Evolutionary conservation across 495 filamentous ascomycete species (phyloP).

Genomic region (Sphaerosporella brunnea): DNA sequence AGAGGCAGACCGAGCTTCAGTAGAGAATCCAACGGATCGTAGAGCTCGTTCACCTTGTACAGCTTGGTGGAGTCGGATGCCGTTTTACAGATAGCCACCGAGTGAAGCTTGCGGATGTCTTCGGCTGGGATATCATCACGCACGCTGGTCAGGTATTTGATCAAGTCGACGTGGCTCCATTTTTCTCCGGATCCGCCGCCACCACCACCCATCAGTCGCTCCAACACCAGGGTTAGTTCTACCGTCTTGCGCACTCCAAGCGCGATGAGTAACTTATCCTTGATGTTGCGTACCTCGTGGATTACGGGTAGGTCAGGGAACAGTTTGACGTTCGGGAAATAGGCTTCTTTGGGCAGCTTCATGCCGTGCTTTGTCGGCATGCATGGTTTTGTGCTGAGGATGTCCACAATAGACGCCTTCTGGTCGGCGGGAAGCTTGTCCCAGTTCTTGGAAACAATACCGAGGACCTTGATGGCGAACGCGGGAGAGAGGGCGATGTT

Average conservation of each 20-base stretch:
- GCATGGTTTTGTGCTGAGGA: slow-evolving; percentile 48
- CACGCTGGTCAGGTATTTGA: slow-evolving; percentile 82
- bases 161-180: slow-evolving; percentile 87
- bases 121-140: slow-evolving; percentile 70
- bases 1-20: slow-evolving; percentile 52
- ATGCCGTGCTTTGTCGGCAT: slow-evolving; percentile 88
- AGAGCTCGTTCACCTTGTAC: slow-evolving; percentile 70
- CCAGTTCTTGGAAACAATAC: slow-evolving; percentile 73
- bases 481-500: slow-evolving; percentile 51
- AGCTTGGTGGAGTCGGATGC: slow-evolving; percentile 40
- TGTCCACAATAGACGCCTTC: slow-evolving; percentile 43
- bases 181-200: slow-evolving; percentile 34
- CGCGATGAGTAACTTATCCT: slow-evolving; percentile 70
- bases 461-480: slow-evolving; percentile 63
- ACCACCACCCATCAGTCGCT: slow-evolving; percentile 48
- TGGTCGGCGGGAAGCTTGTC: slow-evolving; percentile 48
- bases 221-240: slow-evolving; percentile 83
- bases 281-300: slow-evolving; percentile 52
- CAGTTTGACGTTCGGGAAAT: slow-evolving; percentile 78
- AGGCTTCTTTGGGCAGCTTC: slow-evolving; percentile 70
- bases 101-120: slow-evolving; percentile 62
- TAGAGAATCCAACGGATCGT: slow-evolving; percentile 57
- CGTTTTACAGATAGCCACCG: slow-evolving; percentile 63
- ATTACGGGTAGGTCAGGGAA: slow-evolving; percentile 85
- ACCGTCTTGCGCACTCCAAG: slow-evolving; percentile 77